Percentiles rank a stretch among this genome's conserved stretches.
These are phyloP conservation scores for Hypoxylon sp. DNA, from an alignment of 2,329 filamentous ascomycete species.

Conservation along the genomic window DNA sequence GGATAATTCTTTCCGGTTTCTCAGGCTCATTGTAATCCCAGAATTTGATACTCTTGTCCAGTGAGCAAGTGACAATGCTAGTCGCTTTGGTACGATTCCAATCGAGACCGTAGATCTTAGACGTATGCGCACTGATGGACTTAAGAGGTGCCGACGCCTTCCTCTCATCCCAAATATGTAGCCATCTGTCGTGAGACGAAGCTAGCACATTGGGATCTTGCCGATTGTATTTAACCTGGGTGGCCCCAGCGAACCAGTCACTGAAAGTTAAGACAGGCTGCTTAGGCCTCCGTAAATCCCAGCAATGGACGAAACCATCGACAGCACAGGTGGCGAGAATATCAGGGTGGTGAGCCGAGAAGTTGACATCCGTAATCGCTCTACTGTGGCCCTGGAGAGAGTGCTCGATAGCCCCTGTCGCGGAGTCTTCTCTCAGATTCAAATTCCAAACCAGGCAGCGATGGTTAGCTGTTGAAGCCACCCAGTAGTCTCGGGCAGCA, in stretches of 20 bases:
- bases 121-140: slow-evolving; percentile 89
- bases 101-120: slow-evolving; percentile 95
- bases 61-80: slow-evolving; percentile 86
- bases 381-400: slow-evolving; percentile 88
- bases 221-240: slow-evolving; percentile 95
- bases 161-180: slow-evolving; percentile 92
- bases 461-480: slow-evolving; percentile 94
- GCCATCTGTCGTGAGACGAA: slow-evolving; percentile 88
- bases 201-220: slow-evolving; percentile 89
- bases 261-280: slow-evolving; percentile 85
- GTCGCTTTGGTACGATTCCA: slow-evolving; percentile 86
- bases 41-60: slow-evolving; percentile 93
- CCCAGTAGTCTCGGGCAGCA: slow-evolving; percentile 89
- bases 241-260: slow-evolving; percentile 94
- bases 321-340: slow-evolving; percentile 91
- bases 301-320: slow-evolving; percentile 92
- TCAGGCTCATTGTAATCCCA: slow-evolving; percentile 82
- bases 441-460: slow-evolving; percentile 96
- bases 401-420: slow-evolving; percentile 81
- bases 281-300: slow-evolving; percentile 84
- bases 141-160: slow-evolving; percentile 83
- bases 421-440: slow-evolving; percentile 81
- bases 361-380: slow-evolving; percentile 96
- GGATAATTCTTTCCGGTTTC: slow-evolving; percentile 82
- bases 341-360: slow-evolving; percentile 92